Base-by-base conservation (phyloP, 2,329 filamentous ascomycete species). In the Orbilia blumenaviensis region DNA sequence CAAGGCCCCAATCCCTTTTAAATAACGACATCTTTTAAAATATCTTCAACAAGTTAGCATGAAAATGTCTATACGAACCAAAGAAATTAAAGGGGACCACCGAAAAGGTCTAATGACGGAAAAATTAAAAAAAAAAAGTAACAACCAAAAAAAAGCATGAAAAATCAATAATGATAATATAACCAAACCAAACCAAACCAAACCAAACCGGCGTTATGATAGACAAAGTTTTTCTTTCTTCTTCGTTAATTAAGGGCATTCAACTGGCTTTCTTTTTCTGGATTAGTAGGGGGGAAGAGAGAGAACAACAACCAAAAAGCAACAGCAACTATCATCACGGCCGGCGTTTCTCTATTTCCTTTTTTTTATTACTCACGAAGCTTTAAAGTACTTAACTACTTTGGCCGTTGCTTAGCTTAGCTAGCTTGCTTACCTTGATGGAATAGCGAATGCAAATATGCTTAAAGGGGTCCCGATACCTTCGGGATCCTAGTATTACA, bases 1-100 rank as follows among this genome's bases (percentile, higher is more conserved):
- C 4, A 16, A 50, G 10, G 6, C 10, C 50, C 21, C 8, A 21
- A 18, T 25, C 14, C 36, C 38, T 25, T 10, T 16, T 27, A 16
- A 16, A 32, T 18, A 48, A 32, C 7, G 41, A 41, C 32, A 56
- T 62, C 12, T 50, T 54, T 63, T 44, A 56, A 25, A 73, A n/a
- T 63, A 64, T 63, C 52, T 78, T 78, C 68, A 78, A 78, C 78
- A 78, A n/a, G n/a, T n/a, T n/a, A n/a, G n/a, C n/a, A n/a, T n/a
- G n/a, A n/a, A n/a, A n/a, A n/a, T n/a, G n/a, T n/a, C n/a, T n/a
- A n/a, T n/a, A n/a, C n/a, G n/a, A n/a, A n/a, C n/a, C n/a, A n/a
- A n/a, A 23, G 25, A 21, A 64, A 12, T n/a, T 38, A 48, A 8
- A 4, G n/a, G 14, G 2, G 42, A 34, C 9, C 10, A n/a, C n/a